Evolutionary conservation across 2,329 filamentous ascomycete species (phyloP).

Genomic region (Penicillium griseofulvum): DNA sequence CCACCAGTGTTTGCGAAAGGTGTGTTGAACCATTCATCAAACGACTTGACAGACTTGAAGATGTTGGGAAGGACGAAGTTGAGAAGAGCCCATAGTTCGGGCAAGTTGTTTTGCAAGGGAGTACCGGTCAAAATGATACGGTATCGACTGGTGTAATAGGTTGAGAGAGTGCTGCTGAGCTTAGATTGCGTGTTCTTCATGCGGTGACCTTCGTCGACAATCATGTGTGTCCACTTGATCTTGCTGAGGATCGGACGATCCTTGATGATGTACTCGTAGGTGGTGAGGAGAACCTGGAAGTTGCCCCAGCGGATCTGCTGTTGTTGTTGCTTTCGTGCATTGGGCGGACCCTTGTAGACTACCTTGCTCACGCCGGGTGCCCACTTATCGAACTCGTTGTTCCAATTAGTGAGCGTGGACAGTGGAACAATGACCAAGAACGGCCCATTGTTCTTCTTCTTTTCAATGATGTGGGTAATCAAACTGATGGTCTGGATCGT

Average conservation of each 20-base stretch:
- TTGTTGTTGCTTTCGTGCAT: constrained; percentile 82
- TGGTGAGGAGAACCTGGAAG: constrained; percentile 95
- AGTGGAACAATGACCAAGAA: constrained; percentile 96
- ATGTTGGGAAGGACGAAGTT: constrained; percentile 98
- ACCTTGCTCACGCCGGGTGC: constrained; percentile 81
- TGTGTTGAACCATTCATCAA: constrained; percentile 99
- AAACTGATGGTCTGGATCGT: constrained; percentile 98
- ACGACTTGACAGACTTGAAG: constrained; percentile 98
- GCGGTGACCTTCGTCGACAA: constrained; percentile 97
- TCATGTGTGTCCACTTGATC: constrained; percentile 99
- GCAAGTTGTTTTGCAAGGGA: constrained; percentile 92
- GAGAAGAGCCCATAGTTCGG: constrained; percentile 94
- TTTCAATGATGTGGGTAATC: constrained; percentile 95
- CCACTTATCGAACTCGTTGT: constrained; percentile 98
- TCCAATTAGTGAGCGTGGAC: constrained; percentile 98
- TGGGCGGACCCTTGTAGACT: constrained; percentile 95
- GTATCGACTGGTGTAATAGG: constrained; percentile 93
- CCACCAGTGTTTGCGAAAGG: constrained; percentile 97
- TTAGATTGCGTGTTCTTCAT: constrained; percentile 99
- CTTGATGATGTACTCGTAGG: constrained; percentile 99
- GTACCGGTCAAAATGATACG: constrained; percentile 97
- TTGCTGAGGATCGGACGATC: constrained; percentile 92
- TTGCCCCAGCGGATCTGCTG: constrained; percentile 90
- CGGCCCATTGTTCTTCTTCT: constrained; percentile 85
- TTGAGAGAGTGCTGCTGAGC: constrained; percentile 87